These are phyloP conservation scores for Penicillium herquei DNA, from an alignment of 495 filamentous ascomycete species.

Conservation along the genomic window DNA sequence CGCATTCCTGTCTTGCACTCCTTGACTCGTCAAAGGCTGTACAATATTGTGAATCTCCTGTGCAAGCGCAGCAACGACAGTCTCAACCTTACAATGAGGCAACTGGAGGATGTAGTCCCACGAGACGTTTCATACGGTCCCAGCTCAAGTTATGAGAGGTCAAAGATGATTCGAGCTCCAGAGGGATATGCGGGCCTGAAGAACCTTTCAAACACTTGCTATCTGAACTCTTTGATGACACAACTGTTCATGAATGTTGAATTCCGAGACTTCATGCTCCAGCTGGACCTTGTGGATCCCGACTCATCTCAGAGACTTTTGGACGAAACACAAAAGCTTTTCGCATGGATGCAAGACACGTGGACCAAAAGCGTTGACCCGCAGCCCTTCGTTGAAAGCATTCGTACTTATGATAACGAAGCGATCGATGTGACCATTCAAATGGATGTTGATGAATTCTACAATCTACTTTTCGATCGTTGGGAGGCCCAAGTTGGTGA, in stretches of 20 bases:
- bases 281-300: constrained; percentile 54
- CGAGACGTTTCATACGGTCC: constrained; percentile 33
- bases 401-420: constrained; percentile 80
- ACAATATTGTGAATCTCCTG: constrained; percentile 59
- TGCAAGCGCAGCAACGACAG: constrained; percentile 51
- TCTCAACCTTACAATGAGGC: constrained; percentile 49
- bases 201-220: constrained; percentile 96
- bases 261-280: constrained; percentile 83
- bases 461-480: constrained; percentile 86
- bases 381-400: constrained; percentile 64
- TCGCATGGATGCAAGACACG: constrained; percentile 82
- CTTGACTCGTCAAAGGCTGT: constrained; percentile 60
- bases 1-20: constrained; percentile 52
- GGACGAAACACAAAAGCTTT: constrained; percentile 73
- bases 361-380: constrained; percentile 72
- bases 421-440: constrained; percentile 85
- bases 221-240: constrained; percentile 91
- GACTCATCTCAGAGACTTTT: constrained; percentile 65
- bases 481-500: constrained; percentile 81
- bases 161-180: constrained; percentile 65
- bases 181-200: constrained; percentile 79
- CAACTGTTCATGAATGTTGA: constrained; percentile 96
- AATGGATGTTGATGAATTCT: constrained; percentile 99
- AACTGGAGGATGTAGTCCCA: constrained; percentile 53
- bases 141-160: constrained; percentile 59